Evolutionary conservation across 2,329 filamentous ascomycete genomes (phyloP).

Genomic region (Byssothecium circinans): DNA sequence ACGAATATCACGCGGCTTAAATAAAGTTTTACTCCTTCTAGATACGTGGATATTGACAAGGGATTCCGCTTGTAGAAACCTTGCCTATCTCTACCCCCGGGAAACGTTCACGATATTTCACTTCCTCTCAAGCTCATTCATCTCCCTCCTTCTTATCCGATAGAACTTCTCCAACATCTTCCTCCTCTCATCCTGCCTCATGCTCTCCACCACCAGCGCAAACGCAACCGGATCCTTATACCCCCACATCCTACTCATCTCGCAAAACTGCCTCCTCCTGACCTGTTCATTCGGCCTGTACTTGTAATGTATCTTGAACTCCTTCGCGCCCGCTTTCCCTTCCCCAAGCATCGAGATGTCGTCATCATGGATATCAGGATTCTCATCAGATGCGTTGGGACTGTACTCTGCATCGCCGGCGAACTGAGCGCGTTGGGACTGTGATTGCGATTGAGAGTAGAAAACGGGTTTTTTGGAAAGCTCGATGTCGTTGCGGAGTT

Average conservation of each 20-base stretch:
- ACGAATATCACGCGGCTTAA: no score
- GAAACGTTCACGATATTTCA: neutral
- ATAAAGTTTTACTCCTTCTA: no score
- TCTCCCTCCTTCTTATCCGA: slow-evolving; percentile 60
- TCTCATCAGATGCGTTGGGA: slow-evolving; percentile 15
- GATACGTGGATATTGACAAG: no score
- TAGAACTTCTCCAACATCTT: slow-evolving; percentile 84
- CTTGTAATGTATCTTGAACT: slow-evolving; percentile 54
- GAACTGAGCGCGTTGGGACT: slow-evolving; percentile 17
- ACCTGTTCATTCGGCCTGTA: slow-evolving; percentile 78
- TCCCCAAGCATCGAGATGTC: slow-evolving; percentile 12
- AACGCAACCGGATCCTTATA: slow-evolving; percentile 79
- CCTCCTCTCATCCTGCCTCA: slow-evolving; percentile 81
- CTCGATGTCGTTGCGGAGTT: slow-evolving; percentile 56
- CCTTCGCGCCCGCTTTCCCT: slow-evolving; percentile 20
- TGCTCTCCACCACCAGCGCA: slow-evolving; percentile 84
- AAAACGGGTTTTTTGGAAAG: slow-evolving; percentile 61
- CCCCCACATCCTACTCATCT: slow-evolving; percentile 79
- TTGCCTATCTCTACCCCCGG: no score
- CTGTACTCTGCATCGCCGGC: slow-evolving; percentile 24
- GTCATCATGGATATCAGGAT: slow-evolving; percentile 17
- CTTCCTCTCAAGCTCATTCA: slow-evolving; percentile 3
- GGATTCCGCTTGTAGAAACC: no score
- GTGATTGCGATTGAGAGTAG: slow-evolving; percentile 44
- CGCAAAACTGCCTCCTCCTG: slow-evolving; percentile 80